Evolutionary conservation across 1,284 basidiomycete genomes (phyloP).

Genomic region (Moesziomyces globuligerus): DNA sequence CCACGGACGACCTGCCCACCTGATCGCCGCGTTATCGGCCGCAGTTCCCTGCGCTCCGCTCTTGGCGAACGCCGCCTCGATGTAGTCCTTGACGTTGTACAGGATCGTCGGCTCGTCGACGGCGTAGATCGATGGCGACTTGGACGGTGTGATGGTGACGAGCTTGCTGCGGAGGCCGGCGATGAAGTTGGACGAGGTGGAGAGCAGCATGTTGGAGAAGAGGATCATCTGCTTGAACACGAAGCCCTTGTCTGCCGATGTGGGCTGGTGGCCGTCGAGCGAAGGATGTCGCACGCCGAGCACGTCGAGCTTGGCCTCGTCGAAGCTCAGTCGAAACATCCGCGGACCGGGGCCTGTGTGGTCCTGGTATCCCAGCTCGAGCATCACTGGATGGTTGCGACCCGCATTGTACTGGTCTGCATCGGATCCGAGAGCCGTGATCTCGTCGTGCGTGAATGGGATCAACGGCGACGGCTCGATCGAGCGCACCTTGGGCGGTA

Average conservation of each 20-base stretch:
- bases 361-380: slow-evolving; percentile 48
- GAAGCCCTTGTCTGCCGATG: slow-evolving; percentile 31
- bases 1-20: slow-evolving; percentile 42
- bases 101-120: slow-evolving; percentile 20
- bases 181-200: slow-evolving; percentile 31
- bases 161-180: slow-evolving; percentile 37
- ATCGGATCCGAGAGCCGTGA: slow-evolving; percentile 23
- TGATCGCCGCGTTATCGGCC: slow-evolving; percentile 20
- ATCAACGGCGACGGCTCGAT: slow-evolving; percentile 42
- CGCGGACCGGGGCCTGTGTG: slow-evolving; percentile 42
- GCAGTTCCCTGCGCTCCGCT: slow-evolving; percentile 15
- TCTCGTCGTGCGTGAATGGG: slow-evolving; percentile 31
- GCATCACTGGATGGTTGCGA: slow-evolving; percentile 39
- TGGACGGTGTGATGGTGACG: slow-evolving; percentile 25
- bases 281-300: slow-evolving; percentile 41
- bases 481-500: slow-evolving; percentile 37
- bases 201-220: slow-evolving; percentile 30
- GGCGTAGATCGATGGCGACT: slow-evolving; percentile 33
- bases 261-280: slow-evolving; percentile 22
- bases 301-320: slow-evolving; percentile 49
- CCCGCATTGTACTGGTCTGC: slow-evolving; percentile 21
- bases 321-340: slow-evolving; percentile 38
- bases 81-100: slow-evolving; percentile 44
- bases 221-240: slow-evolving; percentile 45
- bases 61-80: slow-evolving; percentile 32